Conservation (phyloP, 2,329 filamentous ascomycete genomes). For the Talaromyces verruculosus region DNA sequence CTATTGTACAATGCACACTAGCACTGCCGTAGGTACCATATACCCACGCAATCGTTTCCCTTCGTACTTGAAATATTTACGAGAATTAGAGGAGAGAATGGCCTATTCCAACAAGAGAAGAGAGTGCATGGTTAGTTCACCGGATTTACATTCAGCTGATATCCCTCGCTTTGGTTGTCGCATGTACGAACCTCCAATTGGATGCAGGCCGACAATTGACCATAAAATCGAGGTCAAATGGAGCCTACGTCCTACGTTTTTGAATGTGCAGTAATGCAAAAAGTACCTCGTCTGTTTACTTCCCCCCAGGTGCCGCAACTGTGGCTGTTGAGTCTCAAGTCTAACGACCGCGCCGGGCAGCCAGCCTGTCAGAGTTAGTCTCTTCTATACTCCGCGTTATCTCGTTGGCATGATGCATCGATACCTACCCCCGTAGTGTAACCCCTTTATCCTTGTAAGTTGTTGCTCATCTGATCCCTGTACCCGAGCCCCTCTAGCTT, state of each 20-base stretch:
- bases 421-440: neutral
- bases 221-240: neutral
- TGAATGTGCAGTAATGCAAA: neutral
- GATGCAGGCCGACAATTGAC: neutral
- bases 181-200: constrained; percentile 3
- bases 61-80: neutral
- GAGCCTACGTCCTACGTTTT: neutral
- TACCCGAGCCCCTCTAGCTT: constrained; percentile 6
- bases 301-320: neutral
- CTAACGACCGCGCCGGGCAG: neutral
- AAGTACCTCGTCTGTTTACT: neutral
- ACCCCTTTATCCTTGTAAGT: constrained; percentile 5
- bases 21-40: neutral
- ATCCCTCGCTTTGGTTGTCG: constrained; percentile 20
- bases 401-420: neutral
- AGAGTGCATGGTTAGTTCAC: constrained; percentile 7
- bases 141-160: constrained; percentile 1
- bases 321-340: neutral
- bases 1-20: neutral
- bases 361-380: neutral
- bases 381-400: neutral
- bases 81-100: neutral
- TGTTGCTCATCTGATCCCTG: neutral
- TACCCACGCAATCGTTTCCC: neutral
- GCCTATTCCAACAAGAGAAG: constrained; percentile 3